Conservation (phyloP, 306 rosid species). For the Dalbergia oliveri region DNA sequence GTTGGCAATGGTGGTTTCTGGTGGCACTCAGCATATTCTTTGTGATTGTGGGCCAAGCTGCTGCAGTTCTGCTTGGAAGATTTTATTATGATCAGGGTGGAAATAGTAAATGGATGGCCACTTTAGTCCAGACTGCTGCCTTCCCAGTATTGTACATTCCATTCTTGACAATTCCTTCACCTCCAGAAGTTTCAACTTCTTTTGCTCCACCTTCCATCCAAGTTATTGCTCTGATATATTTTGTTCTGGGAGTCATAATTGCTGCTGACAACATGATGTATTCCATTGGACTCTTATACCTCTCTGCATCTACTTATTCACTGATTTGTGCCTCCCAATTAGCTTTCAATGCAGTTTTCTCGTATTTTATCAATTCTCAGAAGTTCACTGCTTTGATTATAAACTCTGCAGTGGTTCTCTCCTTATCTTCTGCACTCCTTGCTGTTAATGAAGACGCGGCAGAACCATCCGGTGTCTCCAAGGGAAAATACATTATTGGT, state of each 20-base stretch:
- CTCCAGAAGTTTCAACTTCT: slow-evolving; percentile 54
- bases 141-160: slow-evolving; percentile 79
- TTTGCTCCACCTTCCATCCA: slow-evolving; percentile 50
- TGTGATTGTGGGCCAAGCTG: slow-evolving; percentile 80
- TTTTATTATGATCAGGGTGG: slow-evolving; percentile 92
- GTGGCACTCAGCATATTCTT: slow-evolving; percentile 69
- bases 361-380: slow-evolving; percentile 85
- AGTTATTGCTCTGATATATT: slow-evolving; percentile 55
- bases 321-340: slow-evolving; percentile 86
- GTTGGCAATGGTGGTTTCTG: slow-evolving; percentile 93
- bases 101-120: slow-evolving; percentile 93
- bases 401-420: slow-evolving; percentile 74
- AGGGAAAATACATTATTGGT: slow-evolving; percentile 60
- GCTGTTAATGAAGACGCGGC: slow-evolving; percentile 74
- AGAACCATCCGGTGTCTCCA: slow-evolving; percentile 61
- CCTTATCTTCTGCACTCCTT: slow-evolving; percentile 78
- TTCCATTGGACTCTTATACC: slow-evolving; percentile 83
- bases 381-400: slow-evolving; percentile 78
- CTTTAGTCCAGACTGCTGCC: slow-evolving; percentile 87
- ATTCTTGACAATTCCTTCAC: slow-evolving; percentile 57
- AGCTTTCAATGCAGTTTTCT: slow-evolving; percentile 88
- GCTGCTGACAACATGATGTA: slow-evolving; percentile 89
- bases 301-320: slow-evolving; percentile 91
- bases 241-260: slow-evolving; percentile 68
- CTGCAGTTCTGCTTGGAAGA: slow-evolving; percentile 88